Base-by-base conservation (phyloP, 1,284 basidiomycete species). In the Boletus hoseneyae region DNA sequence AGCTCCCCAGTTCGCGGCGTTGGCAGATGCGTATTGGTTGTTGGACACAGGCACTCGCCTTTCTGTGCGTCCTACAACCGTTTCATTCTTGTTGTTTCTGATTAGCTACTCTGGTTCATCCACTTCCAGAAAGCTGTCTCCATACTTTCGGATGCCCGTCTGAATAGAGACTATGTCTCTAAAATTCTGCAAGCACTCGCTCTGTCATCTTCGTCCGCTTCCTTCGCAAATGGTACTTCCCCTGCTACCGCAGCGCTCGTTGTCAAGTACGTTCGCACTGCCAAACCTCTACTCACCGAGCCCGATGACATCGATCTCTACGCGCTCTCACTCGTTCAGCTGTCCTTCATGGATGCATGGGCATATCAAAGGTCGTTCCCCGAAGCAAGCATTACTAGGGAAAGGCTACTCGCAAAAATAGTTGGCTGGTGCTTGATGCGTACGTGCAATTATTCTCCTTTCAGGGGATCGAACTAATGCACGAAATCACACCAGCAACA, bases 1-100 rank as follows among this genome's bases (percentile, higher is more conserved):
- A 52, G 80, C 85, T 7, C 83, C 85, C 3, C 87, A 89, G 58
- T 90, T 89, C 58, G 73, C 77, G 13, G 72, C 77, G 9, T 73
- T 90, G 40, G 78, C 85, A 19, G 84, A 89, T 67, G 88, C 87
- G 59, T 91, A 90, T 70, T 91, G 87, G 85, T 70, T 79, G 60
- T 68, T 91, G 57, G 88, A 91, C 67, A 74, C 79, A 3, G 85
- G 83, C n/a, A 70, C 75, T 18, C 71, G 82, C 39, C 64, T 86
- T 47, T 62, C 73, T 43, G 86, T 88, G 64, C 56, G 84, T 77
- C n/a, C 13, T 35, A n/a, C n/a, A 10, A n/a, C 15, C 4, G 3
- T 21, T 38, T 36, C 15, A 13, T 29, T 13, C 33, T 30, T 19
- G 29, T 36, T 15, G 15, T 16, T 12, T 39, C 18, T 47, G 7